phyloP scores from a whole-genome alignment of 139 green algal genomes.

The Picochlorum sp. region DNA sequence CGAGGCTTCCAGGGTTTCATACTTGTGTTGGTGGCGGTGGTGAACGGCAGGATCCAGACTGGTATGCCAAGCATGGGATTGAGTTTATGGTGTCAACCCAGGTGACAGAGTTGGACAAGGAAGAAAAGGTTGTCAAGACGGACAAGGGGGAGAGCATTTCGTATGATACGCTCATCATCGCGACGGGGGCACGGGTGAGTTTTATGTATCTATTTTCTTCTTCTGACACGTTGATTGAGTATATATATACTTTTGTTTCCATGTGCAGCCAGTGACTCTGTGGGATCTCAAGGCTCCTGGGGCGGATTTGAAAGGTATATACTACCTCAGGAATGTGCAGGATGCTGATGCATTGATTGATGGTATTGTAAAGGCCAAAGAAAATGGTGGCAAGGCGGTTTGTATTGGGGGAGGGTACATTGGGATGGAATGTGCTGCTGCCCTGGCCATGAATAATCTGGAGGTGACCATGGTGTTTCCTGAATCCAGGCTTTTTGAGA shows the following conservation, averaged over 20 bases:
- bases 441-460: constrained; percentile 60
- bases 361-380: constrained; percentile 49
- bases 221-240: background rate
- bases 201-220: background rate
- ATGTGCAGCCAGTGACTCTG: constrained; percentile 32
- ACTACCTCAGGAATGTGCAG: constrained; percentile 71
- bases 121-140: constrained; percentile 51
- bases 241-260: background rate
- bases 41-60: constrained; percentile 59
- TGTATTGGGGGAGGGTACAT: constrained; percentile 92
- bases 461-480: constrained; percentile 78
- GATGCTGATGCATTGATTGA: constrained; percentile 66
- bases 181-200: constrained; percentile 52
- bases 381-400: constrained; percentile 47
- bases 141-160: constrained; percentile 41
- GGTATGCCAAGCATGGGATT: constrained; percentile 76
- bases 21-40: constrained; percentile 83
- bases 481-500: constrained; percentile 59
- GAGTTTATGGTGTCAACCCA: constrained; percentile 49
- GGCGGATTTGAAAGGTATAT: constrained; percentile 65
- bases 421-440: constrained; percentile 66
- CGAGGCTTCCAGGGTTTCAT: constrained; percentile 89
- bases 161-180: constrained; percentile 82
- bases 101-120: constrained; percentile 46
- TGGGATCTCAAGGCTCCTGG: constrained; percentile 58